A percentile compares a stretch with the other conserved stretches of the same genome.
These are phyloP conservation scores for Camillea tinctor DNA, from an alignment of 2,329 filamentous ascomycete genomes.

Conservation along the genomic window DNA sequence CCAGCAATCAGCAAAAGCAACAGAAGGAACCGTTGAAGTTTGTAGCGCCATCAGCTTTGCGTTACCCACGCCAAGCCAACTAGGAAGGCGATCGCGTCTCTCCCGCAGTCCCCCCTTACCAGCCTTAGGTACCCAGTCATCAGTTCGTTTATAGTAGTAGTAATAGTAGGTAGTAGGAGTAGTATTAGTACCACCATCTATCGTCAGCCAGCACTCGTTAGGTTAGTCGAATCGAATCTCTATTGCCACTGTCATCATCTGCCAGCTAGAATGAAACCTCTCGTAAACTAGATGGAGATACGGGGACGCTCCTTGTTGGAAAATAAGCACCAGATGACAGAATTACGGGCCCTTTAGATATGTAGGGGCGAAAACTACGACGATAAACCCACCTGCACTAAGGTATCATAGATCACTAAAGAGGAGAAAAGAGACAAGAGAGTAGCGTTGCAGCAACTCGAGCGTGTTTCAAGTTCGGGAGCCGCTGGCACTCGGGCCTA, in stretches of 20 bases:
- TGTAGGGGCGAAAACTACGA: not conserved
- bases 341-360: not conserved
- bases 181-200: constrained; percentile 12
- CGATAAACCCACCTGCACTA: constrained; percentile 5
- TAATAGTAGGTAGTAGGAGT: constrained; percentile 6
- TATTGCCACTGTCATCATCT: not conserved
- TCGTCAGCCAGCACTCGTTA: not conserved
- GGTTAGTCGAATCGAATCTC: constrained; percentile 1
- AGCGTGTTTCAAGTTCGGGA: constrained; percentile 31
- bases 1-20: not conserved
- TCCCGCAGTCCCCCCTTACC: constrained; percentile 5
- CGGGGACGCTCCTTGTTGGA: not conserved
- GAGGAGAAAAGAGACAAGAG: constrained; percentile 12
- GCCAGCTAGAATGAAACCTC: not conserved
- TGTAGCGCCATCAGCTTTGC: constrained; percentile 3
- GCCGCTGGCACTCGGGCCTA: constrained; percentile 17
- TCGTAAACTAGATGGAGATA: not conserved
- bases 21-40: constrained; percentile 2
- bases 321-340: not conserved
- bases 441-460: constrained; percentile 23
- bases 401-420: not conserved
- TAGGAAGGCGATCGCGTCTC: constrained; percentile 21
- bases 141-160: not conserved
- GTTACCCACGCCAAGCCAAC: constrained; percentile 14
- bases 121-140: constrained; percentile 1